A percentile compares a stretch with the other conserved stretches of the same genome.
Conservation (phyloP, 75 land plant genomes). For the Selaginella moellendorffii region DNA sequence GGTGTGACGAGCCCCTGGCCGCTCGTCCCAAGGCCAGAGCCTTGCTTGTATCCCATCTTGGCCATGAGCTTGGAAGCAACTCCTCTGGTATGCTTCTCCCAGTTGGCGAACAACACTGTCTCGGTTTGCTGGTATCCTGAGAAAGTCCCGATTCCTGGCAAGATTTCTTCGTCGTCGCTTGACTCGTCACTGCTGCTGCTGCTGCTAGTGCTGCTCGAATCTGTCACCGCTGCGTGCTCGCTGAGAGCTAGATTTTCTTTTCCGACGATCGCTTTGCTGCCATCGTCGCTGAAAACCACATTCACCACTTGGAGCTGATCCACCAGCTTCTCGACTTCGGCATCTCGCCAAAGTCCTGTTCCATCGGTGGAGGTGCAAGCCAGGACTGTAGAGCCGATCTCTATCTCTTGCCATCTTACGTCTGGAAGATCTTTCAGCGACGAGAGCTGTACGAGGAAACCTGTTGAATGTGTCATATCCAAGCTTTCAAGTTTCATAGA, state of each 20-base stretch:
- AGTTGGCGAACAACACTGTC: conserved; percentile 69
- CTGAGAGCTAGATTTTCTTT: conserved; percentile 45
- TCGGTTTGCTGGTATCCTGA: conserved; percentile 36
- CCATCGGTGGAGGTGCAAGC: conserved; percentile 36
- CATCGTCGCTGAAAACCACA: conserved; percentile 65
- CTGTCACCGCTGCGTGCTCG: conserved; percentile 49
- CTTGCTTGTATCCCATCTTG: conserved; percentile 88
- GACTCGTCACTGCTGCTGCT: too few species aligned
- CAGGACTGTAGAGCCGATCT: conserved; percentile 64
- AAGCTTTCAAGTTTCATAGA: conserved; percentile 3
- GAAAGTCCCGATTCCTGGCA: conserved; percentile 18
- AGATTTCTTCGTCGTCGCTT: conserved; percentile 26
- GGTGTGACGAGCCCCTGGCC: conserved; percentile 84
- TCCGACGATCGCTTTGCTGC: conserved; percentile 38
- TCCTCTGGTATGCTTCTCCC: conserved; percentile 97
- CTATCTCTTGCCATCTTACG: conserved; percentile 46
- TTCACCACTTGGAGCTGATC: conserved; percentile 24
- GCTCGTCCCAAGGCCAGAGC: conserved; percentile 76
- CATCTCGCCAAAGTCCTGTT: conserved; percentile 66
- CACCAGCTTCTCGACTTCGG: conserved; percentile 72
- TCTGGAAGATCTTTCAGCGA: conserved; percentile 45
- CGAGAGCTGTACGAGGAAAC: conserved; percentile 37
- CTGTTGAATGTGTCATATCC: conserved; percentile 17
- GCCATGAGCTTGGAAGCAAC: conserved; percentile 99
- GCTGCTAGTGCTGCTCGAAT: conserved; percentile 9